Conservation (phyloP, 2,329 filamentous ascomycete genomes). For the Davidsoniella virescens region DNA sequence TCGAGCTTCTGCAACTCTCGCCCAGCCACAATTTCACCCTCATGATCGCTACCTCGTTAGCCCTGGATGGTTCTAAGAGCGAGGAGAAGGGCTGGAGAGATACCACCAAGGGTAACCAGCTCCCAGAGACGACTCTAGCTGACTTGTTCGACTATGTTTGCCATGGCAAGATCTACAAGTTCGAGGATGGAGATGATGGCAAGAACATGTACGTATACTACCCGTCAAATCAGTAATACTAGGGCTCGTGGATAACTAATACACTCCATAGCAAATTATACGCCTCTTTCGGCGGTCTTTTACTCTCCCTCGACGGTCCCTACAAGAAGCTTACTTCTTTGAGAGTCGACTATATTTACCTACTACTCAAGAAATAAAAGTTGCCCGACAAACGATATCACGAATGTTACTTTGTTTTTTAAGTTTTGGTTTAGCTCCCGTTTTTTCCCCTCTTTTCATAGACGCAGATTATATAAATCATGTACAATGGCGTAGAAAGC, state of each 20-base stretch:
- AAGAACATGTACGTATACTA: conserved; percentile 60
- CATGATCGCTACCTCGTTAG: conserved; percentile 69
- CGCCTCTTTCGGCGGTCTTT: conserved; percentile 78
- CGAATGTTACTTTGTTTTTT: background rate
- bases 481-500: no score
- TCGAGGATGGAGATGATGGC: conserved; percentile 62
- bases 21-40: conserved; percentile 64
- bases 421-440: no score
- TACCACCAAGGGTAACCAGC: conserved; percentile 34
- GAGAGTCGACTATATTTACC: conserved; percentile 83
- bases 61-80: conserved; percentile 70
- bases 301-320: conserved; percentile 82
- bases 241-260: conserved; percentile 7
- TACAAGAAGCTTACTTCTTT: conserved; percentile 90
- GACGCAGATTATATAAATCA: background rate
- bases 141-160: conserved; percentile 81
- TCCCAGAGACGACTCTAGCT: conserved; percentile 45
- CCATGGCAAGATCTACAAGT: conserved; percentile 76
- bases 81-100: conserved; percentile 72
- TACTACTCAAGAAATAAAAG: conserved; percentile 67
- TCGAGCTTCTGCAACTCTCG: conserved; percentile 43
- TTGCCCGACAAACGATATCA: background rate
- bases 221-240: background rate
- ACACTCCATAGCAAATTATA: conserved; percentile 59
- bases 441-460: conserved; percentile 1